These are phyloP conservation scores for Arabidopsis hybrid DNA, from an alignment of 441 rosid genomes.

Conservation along the genomic window DNA sequence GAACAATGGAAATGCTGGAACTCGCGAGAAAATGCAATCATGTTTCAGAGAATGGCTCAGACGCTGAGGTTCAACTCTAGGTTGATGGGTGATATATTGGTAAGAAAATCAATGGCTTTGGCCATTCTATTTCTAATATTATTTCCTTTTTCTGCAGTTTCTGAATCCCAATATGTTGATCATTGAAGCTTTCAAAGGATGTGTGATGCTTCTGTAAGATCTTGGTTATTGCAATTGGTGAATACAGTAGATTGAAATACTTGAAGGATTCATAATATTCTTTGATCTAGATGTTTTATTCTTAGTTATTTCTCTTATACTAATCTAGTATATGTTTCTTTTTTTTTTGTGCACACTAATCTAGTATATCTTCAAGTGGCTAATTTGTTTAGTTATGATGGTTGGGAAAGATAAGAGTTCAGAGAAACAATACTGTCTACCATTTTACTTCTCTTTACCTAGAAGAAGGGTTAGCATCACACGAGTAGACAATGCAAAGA, in stretches of 20 bases:
- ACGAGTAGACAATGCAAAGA: conserved; percentile 8
- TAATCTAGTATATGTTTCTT: no score
- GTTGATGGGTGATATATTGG: conserved; percentile 14
- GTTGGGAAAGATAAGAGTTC: conserved; percentile 8
- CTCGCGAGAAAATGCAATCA: conserved; percentile 77
- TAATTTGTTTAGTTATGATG: conserved; percentile 28
- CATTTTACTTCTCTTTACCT: no score
- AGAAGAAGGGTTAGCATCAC: no score
- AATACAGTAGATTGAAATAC: neutral
- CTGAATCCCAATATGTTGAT: conserved; percentile 4
- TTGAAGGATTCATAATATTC: neutral
- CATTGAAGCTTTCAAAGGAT: conserved; percentile 22
- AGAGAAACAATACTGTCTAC: neutral
- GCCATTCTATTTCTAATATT: neutral
- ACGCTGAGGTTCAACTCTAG: conserved; percentile 33
- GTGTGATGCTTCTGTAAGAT: conserved; percentile 29
- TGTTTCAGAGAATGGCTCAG: conserved; percentile 76
- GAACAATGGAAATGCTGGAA: conserved; percentile 62
- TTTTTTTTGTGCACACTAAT: neutral
- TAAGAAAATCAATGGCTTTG: conserved; percentile 10
- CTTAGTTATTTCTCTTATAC: neutral
- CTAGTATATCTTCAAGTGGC: conserved; percentile 8
- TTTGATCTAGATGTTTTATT: conserved; percentile 13
- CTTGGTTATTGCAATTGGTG: conserved; percentile 11
- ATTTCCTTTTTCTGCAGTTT: neutral